phyloP scores from a whole-genome alignment of 805 yeast genomes.

The Candida ficus region DNA sequence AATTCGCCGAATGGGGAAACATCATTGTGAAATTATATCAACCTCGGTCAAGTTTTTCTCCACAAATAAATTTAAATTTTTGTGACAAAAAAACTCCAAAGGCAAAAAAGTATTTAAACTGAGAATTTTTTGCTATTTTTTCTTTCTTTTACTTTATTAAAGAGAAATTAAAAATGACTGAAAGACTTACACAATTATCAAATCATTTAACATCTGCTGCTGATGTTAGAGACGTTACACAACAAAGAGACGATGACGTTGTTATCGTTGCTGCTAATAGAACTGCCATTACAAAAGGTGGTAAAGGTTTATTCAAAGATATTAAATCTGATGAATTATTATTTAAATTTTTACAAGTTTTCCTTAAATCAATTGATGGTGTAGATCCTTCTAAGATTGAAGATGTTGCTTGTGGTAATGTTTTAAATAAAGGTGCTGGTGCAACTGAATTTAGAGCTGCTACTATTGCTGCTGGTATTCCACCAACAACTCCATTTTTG shows the following conservation, averaged over 20 bases:
- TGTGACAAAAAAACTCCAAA: not conserved
- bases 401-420: slow-evolving; percentile 89
- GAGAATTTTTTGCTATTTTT: not conserved
- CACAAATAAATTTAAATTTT: slow-evolving; percentile 4
- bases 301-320: slow-evolving; percentile 82
- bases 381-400: slow-evolving; percentile 58
- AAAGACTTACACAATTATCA: slow-evolving; percentile 32
- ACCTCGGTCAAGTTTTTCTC: slow-evolving; percentile 5
- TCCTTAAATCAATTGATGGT: slow-evolving; percentile 45
- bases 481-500: slow-evolving; percentile 69
- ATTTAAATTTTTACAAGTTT: slow-evolving; percentile 54
- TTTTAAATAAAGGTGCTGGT: slow-evolving; percentile 88
- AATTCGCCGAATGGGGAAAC: slow-evolving; percentile 1
- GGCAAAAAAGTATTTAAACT: not conserved
- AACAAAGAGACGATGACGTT: slow-evolving; percentile 56
- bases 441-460: slow-evolving; percentile 95
- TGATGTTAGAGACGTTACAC: not conserved
- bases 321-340: slow-evolving; percentile 76
- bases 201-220: slow-evolving; percentile 24
- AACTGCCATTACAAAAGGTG: slow-evolving; percentile 85
- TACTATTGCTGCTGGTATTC: slow-evolving; percentile 84
- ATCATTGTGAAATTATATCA: not conserved
- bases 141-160: not conserved
- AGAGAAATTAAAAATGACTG: slow-evolving; percentile 1
- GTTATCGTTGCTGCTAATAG: slow-evolving; percentile 88